A percentile compares a stretch with the other conserved stretches of the same genome.
Evolutionary conservation across 2,329 filamentous ascomycete genomes (phyloP).

Genomic region (Alternaria burnsii): DNA sequence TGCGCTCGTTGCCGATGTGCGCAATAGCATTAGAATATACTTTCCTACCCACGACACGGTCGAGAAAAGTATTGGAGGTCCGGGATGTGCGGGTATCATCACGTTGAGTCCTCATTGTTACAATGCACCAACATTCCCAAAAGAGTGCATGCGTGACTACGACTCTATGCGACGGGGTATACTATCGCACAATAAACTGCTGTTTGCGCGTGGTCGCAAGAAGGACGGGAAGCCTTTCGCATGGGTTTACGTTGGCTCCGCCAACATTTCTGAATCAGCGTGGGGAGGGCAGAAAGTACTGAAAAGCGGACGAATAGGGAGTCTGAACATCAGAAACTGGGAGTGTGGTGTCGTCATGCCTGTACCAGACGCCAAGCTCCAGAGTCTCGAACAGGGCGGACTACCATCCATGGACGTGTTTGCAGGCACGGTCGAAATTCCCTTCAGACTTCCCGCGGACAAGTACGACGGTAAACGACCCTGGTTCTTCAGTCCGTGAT

Average conservation of each 20-base stretch:
- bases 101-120: slow-evolving; percentile 80
- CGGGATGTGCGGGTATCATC: slow-evolving; percentile 76
- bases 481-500: slow-evolving; percentile 53
- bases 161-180: slow-evolving; percentile 74
- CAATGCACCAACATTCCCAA: slow-evolving; percentile 73
- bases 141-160: slow-evolving; percentile 75
- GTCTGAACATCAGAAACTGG: slow-evolving; percentile 84
- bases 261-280: slow-evolving; percentile 91
- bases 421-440: slow-evolving; percentile 65
- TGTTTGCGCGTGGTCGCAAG: slow-evolving; percentile 44
- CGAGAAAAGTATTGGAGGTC: slow-evolving; percentile 68
- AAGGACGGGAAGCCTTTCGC: slow-evolving; percentile 55
- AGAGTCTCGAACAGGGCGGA: slow-evolving; percentile 17
- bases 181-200: slow-evolving; percentile 87
- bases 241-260: slow-evolving; percentile 89
- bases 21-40: slow-evolving; percentile 40
- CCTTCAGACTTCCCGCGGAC: slow-evolving; percentile 68
- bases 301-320: slow-evolving; percentile 70
- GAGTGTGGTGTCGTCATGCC: slow-evolving; percentile 89
- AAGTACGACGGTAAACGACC: slow-evolving; percentile 57
- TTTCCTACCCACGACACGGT: slow-evolving; percentile 57
- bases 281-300: slow-evolving; percentile 86
- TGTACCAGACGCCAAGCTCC: slow-evolving; percentile 48
- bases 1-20: slow-evolving; percentile 11
- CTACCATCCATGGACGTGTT: slow-evolving; percentile 60